Base-by-base conservation (phyloP, 192 early-diverging fungal species). In the Entomortierella chlamydospora region DNA sequence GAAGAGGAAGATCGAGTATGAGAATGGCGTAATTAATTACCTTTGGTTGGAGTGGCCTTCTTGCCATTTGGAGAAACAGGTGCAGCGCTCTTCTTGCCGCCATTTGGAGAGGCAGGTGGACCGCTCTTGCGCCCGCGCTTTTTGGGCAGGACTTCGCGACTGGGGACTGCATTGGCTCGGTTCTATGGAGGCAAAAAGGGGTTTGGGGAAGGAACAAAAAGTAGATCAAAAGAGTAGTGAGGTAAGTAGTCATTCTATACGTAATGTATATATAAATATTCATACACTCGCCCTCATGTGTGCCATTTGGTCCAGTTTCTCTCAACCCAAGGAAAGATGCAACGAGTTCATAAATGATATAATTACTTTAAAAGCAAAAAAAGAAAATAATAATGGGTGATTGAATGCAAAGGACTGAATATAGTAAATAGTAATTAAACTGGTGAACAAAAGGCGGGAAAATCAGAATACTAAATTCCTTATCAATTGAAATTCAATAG, bases 101-200 rank as follows among this genome's bases (percentile, higher is more conserved):
- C 15, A 17, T 47, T 47, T 58, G 58, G 49, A 12, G 9, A 30
- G 20, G n/a, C 41, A 20, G 22, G 15, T 47, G 41, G 25, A 29
- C 33, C 57, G 34, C 41, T 26, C 58, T 76, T 76, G 42, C 72
- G 72, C 15, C 51, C 58, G 0, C 72, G 64, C 64, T 76, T 76
- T 61, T 51, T 65, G 57, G 58, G 15, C 37, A 9, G 23, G 72
- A 29, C 15, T 17, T 61, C 72, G 23, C 54, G 72, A 25, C 18
- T 57, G 31, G 56, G 45, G 29, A 52, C 43, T 25, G n/a, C 31
- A 59, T 65, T 67, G 72, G 39, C 22, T 45, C 57, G 64, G 29
- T 51, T 66, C 62, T 62, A 58, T 28, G 30, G n/a, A n/a, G n/a
- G n/a, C n/a, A n/a, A n/a, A n/a, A n/a, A n/a, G n/a, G n/a, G 31